Conservation (phyloP, 257 asterid genomes). For the Solanum lycopersicoides region DNA sequence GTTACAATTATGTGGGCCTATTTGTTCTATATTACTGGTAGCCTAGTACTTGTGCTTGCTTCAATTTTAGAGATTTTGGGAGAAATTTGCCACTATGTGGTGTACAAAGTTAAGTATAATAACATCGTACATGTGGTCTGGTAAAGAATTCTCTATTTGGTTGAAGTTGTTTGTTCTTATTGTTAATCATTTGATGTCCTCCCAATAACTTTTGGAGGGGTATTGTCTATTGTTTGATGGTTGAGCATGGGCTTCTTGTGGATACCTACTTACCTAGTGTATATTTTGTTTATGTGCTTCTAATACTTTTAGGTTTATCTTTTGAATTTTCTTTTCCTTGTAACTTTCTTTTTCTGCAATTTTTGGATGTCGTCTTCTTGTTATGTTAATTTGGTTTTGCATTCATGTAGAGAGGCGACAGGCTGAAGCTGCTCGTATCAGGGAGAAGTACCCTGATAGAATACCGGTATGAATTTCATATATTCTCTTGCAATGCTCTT, state of each 20-base stretch:
- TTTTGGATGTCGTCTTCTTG: neutral
- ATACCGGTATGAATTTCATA: conserved; percentile 51
- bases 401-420: conserved; percentile 72
- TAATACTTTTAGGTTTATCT: neutral
- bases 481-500: neutral
- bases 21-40: neutral
- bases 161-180: neutral
- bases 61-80: neutral
- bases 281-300: neutral
- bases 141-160: no score
- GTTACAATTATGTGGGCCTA: neutral
- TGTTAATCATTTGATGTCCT: neutral
- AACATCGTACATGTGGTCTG: no score
- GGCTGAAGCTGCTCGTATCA: conserved; percentile 90
- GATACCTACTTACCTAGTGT: neutral
- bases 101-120: no score
- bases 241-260: neutral
- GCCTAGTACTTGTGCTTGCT: neutral
- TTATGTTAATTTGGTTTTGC: neutral
- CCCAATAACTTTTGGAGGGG: neutral
- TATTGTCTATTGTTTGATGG: neutral
- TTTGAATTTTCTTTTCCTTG: no score
- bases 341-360: neutral
- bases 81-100: neutral
- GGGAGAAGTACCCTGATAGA: conserved; percentile 98